Evolutionary conservation across 768 basidiomycete species (phyloP).

Genomic region (Xerocomellus intermedius): DNA sequence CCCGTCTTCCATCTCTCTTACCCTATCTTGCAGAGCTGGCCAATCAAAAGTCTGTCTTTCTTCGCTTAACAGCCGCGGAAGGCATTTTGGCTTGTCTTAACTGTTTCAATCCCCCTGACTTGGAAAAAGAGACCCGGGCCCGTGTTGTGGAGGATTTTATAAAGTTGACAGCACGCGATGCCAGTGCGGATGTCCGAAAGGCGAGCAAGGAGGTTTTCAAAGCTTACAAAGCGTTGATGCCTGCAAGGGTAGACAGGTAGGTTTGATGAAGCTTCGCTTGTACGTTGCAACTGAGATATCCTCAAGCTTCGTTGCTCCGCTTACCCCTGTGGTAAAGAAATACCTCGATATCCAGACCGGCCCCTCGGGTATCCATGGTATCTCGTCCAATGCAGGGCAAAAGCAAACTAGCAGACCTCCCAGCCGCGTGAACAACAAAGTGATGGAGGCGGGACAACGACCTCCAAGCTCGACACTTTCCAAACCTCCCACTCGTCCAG

Average conservation of each 20-base stretch:
- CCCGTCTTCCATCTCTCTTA: constrained; percentile 64
- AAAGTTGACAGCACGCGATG: constrained; percentile 63
- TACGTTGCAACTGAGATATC: constrained; percentile 6
- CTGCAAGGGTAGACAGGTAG: constrained; percentile 65
- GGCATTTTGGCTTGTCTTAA: constrained; percentile 64
- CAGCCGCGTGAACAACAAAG: constrained; percentile 21
- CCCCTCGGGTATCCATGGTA: neutral
- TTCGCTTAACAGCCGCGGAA: constrained; percentile 67
- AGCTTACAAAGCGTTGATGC: constrained; percentile 70
- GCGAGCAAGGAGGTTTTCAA: constrained; percentile 69
- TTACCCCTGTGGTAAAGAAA: constrained; percentile 75
- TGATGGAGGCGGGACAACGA: constrained; percentile 6
- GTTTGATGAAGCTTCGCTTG: constrained; percentile 19
- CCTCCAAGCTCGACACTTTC: constrained; percentile 6
- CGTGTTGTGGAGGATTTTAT: constrained; percentile 71
- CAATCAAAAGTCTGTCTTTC: constrained; percentile 66
- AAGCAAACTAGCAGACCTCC: constrained; percentile 24
- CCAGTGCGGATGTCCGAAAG: constrained; percentile 73
- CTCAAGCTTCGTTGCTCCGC: constrained; percentile 64
- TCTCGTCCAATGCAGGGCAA: constrained; percentile 10
- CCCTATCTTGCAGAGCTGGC: constrained; percentile 53
- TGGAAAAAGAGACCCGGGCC: constrained; percentile 66
- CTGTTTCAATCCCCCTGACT: constrained; percentile 74
- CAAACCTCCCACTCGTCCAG: constrained; percentile 13
- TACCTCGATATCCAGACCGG: constrained; percentile 55